A percentile compares a stretch with the other conserved stretches of the same genome.
phyloP scores from a whole-genome alignment of 768 basidiomycete genomes.

The Coprinellus micaceus region DNA sequence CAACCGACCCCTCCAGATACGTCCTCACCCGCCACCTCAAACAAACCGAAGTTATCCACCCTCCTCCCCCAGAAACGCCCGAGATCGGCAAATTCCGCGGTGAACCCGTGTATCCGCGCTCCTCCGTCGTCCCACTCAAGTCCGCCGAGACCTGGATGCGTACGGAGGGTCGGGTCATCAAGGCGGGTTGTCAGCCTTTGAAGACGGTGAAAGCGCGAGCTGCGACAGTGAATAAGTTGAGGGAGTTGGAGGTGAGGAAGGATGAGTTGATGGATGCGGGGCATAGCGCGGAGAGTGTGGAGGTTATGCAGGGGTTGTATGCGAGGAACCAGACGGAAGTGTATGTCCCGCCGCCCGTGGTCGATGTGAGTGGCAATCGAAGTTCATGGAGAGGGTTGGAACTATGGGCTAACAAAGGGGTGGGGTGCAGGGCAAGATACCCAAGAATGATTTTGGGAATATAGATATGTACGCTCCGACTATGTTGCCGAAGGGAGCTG shows the following conservation, averaged over 20 bases:
- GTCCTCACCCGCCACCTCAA: conserved; percentile 84
- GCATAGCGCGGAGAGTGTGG: conserved; percentile 32
- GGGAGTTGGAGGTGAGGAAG: conserved; percentile 56
- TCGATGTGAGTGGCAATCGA: conserved; percentile 61
- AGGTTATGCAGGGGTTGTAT: conserved; percentile 85
- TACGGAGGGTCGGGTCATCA: conserved; percentile 66
- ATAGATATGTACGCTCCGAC: conserved; percentile 93
- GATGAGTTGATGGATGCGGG: conserved; percentile 42
- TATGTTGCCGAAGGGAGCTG: conserved; percentile 88
- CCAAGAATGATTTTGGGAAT: conserved; percentile 95
- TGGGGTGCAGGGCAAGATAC: conserved; percentile 72
- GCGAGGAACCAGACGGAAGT: conserved; percentile 79
- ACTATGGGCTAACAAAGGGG: no score
- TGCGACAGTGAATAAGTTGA: conserved; percentile 70
- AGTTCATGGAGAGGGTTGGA: no score
- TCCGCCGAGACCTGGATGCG: conserved; percentile 96
- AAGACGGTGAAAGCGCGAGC: conserved; percentile 87
- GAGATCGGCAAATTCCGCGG: conserved; percentile 91
- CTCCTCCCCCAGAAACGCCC: conserved; percentile 53
- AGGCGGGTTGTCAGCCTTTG: conserved; percentile 74
- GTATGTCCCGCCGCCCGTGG: conserved; percentile 74
- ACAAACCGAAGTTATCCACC: conserved; percentile 81
- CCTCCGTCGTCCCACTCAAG: conserved; percentile 80
- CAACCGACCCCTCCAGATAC: conserved; percentile 29
- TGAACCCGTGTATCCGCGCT: conserved; percentile 86